These are phyloP conservation scores for Termitomyces sp. DNA, from an alignment of 768 basidiomycete genomes.

Conservation along the genomic window DNA sequence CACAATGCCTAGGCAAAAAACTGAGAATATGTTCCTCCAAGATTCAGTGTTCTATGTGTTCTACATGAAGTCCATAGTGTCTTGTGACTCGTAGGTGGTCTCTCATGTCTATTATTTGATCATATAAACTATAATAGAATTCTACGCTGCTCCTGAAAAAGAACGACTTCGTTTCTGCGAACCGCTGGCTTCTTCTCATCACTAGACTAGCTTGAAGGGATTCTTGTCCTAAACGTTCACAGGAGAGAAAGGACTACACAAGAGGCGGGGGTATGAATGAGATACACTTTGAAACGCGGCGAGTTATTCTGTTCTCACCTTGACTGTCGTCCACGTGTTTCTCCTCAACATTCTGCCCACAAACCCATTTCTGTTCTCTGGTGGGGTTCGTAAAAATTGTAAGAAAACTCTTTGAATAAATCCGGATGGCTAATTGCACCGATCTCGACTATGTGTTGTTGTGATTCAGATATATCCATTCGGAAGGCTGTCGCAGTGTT, in stretches of 20 bases:
- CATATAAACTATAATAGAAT: neutral
- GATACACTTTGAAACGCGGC: neutral
- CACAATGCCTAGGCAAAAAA: neutral
- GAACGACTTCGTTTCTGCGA: neutral
- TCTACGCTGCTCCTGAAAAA: neutral
- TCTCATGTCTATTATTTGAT: neutral
- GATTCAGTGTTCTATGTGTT: no score
- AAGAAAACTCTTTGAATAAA: neutral
- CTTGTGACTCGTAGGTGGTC: neutral
- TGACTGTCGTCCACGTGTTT: neutral
- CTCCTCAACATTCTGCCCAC: neutral
- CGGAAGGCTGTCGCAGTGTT: neutral
- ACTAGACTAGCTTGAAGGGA: neutral
- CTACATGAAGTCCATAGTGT: neutral
- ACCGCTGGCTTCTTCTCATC: neutral
- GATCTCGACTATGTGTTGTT: conserved; percentile 3
- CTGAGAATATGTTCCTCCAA: neutral
- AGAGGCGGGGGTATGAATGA: neutral
- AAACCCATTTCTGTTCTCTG: neutral
- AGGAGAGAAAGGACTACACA: neutral
- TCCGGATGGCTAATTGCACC: neutral
- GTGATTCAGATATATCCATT: neutral
- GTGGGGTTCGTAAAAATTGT: neutral
- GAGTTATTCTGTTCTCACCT: neutral
- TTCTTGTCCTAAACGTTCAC: neutral